Percentiles rank a stretch among this genome's conserved stretches.
Evolutionary conservation across 257 asterid species (phyloP).

Genomic region (Pogostemon cablin): DNA sequence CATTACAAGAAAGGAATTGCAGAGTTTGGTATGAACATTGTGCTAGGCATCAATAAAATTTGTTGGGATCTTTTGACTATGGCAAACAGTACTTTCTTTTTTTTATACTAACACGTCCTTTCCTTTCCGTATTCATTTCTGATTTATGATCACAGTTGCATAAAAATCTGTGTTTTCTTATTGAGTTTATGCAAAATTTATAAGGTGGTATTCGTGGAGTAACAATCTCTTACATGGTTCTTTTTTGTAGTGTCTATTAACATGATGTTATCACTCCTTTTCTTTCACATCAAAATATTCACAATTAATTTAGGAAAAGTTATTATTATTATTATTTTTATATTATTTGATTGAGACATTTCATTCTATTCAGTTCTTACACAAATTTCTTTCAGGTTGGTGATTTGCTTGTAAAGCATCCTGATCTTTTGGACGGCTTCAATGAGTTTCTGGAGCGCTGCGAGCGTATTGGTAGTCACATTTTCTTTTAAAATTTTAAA

Average conservation of each 20-base stretch:
- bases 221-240: neutral
- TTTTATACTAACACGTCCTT: constrained; percentile 22
- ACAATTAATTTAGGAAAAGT: neutral
- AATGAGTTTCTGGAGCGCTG: constrained; percentile 76
- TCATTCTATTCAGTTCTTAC: constrained; percentile 30
- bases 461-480: constrained; percentile 66
- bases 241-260: constrained; percentile 5
- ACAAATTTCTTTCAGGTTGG: constrained; percentile 58
- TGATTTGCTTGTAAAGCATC: constrained; percentile 74
- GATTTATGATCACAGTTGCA: constrained; percentile 11
- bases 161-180: constrained; percentile 11
- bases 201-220: constrained; percentile 11
- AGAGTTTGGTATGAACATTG: constrained; percentile 65
- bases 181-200: constrained; percentile 7
- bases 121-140: constrained; percentile 22
- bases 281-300: neutral
- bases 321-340: neutral
- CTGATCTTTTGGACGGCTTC: constrained; percentile 90
- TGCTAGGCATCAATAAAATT: constrained; percentile 8
- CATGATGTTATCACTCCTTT: neutral
- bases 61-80: constrained; percentile 15
- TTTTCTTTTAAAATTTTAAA: constrained; percentile 20
- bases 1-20: constrained; percentile 80
- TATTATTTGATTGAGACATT: constrained; percentile 7
- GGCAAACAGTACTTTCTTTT: constrained; percentile 13